Percentiles rank a stretch among this genome's conserved stretches.
phyloP scores from a whole-genome alignment of 2,329 filamentous ascomycete genomes.

The Aspergillus vadensis region DNA sequence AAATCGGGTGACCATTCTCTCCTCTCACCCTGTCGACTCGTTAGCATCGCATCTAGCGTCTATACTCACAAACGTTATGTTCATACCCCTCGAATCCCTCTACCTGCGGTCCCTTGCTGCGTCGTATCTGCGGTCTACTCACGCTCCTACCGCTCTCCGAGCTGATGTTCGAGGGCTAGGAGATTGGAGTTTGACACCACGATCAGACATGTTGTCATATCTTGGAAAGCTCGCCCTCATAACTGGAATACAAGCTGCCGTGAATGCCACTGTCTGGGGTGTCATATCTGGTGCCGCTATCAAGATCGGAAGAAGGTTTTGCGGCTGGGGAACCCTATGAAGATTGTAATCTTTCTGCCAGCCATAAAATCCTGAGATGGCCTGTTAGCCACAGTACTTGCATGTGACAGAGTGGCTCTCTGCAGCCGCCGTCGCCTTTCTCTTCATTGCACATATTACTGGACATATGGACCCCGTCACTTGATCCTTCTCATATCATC shows the following conservation, averaged over 20 bases:
- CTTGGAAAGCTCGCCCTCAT: conserved; percentile 40
- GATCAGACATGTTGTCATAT: conserved; percentile 36
- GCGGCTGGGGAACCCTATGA: conserved; percentile 42
- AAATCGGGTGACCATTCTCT: conserved; percentile 47
- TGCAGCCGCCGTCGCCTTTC: background rate
- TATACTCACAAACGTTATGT: conserved; percentile 39
- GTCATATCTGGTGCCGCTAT: conserved; percentile 41
- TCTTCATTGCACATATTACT: background rate
- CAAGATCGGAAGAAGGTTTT: conserved; percentile 42
- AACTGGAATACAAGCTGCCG: conserved; percentile 39
- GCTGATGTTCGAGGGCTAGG: conserved; percentile 36
- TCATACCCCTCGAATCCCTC: conserved; percentile 45
- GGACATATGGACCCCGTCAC: background rate
- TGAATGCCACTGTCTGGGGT: conserved; percentile 42
- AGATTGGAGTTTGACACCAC: conserved; percentile 39
- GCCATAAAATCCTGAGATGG: background rate
- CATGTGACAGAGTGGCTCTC: background rate
- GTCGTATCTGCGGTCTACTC: conserved; percentile 37
- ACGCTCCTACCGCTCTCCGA: conserved; percentile 23
- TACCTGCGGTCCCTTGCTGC: conserved; percentile 44
- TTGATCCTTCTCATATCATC: background rate
- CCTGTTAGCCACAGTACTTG: too few species aligned
- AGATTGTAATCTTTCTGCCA: background rate
- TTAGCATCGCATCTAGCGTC: conserved; percentile 45
- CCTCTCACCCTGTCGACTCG: conserved; percentile 45